Evolutionary conservation across 192 early-diverging fungal species (phyloP), one percentile per base, ranked within the genome.

Genomic region (Phlyctochytrium arcticum): DNA sequence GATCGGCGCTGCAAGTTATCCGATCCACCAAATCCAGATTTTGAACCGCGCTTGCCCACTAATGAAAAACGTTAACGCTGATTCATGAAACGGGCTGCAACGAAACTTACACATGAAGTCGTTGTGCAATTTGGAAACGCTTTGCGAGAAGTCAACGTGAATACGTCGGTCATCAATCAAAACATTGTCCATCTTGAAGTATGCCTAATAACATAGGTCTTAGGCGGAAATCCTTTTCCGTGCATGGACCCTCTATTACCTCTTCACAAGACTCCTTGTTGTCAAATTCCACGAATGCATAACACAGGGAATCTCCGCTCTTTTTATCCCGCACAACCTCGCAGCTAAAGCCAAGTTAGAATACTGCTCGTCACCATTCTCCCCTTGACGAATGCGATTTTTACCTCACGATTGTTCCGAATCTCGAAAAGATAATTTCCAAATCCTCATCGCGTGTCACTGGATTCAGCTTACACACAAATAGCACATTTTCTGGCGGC

Each of bases 91-190:
- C 27, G 24, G 17, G 1, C 48, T 50, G 56, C 47, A 60, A 6
- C 5, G 1, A 6, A 48, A 62, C 62, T 82, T 80, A 49, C 79
- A 31, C 57, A 93, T 75, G 86, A 92, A 94, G 42, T 88, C 87
- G 44, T 82, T 80, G 72, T 92, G 88, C 15, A 94, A 69, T 47
- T 89, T 90, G 26, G 88, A 87, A 3, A 98, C 96, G 46, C 87
- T 89, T 76, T 98, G 96, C 27, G 96, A 98, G 63, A 98, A 98
- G 73, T 98, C 96, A 12, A 98, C 94, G 67, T 95, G 91, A 39
- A 98, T 95, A 21, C 96, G 72, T 1, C 94, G 86, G 70, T 98
- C 96, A 67, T 98, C 96, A 59, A 98, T 92, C 24, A 96, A 64
- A 1, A 96, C 94, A 60, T 91, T 93, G 50, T 98, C 90, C 96